Evolutionary conservation across 257 asterid genomes (phyloP).

Genomic region (Dorcoceras hygrometricum): DNA sequence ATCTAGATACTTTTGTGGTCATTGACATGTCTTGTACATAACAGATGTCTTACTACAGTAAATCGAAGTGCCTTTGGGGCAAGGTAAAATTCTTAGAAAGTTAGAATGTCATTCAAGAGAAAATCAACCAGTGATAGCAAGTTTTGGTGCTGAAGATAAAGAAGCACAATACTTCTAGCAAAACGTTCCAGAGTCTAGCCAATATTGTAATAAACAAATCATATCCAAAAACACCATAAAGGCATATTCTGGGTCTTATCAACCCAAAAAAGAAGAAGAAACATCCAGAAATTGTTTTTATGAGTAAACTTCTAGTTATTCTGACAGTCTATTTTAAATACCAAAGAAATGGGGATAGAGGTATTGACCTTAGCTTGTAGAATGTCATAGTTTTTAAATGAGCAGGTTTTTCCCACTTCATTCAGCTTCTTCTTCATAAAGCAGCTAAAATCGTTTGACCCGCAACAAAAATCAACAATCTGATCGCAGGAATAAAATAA

Average conservation of each 20-base stretch:
- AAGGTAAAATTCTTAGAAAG: not conserved
- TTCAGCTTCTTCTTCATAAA: conserved; percentile 71
- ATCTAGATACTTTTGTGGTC: too few species aligned
- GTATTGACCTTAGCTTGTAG: conserved; percentile 58
- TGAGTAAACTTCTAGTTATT: not conserved
- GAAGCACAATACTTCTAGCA: not conserved
- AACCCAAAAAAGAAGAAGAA: not conserved
- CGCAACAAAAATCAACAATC: conserved; percentile 89
- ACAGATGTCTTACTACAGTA: not conserved
- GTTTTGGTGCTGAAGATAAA: not conserved
- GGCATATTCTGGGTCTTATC: not conserved
- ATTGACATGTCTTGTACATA: not conserved
- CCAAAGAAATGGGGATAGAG: not conserved
- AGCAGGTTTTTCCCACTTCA: conserved; percentile 60
- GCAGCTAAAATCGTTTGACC: conserved; percentile 88
- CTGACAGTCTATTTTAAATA: not conserved
- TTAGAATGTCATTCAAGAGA: not conserved
- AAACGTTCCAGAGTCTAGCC: not conserved
- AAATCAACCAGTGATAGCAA: not conserved
- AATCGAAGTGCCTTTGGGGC: not conserved
- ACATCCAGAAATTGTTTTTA: not conserved
- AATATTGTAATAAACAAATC: too few species aligned
- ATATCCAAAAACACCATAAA: not conserved
- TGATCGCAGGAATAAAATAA: too few species aligned
- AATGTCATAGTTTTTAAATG: conserved; percentile 71